These are phyloP conservation scores for Parathielavia hyrcaniae DNA, from an alignment of 495 filamentous ascomycete species.

Conservation along the genomic window DNA sequence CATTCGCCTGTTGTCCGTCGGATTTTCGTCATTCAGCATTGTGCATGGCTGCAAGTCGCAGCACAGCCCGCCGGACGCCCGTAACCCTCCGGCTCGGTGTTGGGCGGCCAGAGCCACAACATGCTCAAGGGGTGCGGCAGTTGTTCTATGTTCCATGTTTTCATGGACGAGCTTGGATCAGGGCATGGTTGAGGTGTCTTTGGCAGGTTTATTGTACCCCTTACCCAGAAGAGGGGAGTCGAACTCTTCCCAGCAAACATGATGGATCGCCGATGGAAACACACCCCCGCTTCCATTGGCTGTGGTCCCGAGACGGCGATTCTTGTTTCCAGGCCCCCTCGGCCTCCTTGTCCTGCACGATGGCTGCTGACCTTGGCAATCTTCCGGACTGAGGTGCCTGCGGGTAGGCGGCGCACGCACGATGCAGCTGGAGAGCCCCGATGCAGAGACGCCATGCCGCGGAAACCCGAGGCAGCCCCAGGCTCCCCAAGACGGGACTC, in stretches of 20 bases:
- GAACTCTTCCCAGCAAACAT: not conserved
- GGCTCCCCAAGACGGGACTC: not conserved
- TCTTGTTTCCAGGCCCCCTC: not conserved
- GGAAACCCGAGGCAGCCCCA: conserved; percentile 1
- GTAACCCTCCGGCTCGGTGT: conserved; percentile 1
- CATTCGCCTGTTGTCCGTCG: conserved; percentile 34
- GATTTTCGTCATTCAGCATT: conserved; percentile 32
- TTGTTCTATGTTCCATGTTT: not conserved
- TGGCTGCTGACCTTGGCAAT: conserved; percentile 12
- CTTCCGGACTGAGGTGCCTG: not conserved
- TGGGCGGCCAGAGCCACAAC: conserved; percentile 18
- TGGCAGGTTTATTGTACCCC: not conserved
- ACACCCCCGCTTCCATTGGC: conserved; percentile 13
- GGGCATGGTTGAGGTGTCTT: not conserved
- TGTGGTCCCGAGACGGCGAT: not conserved
- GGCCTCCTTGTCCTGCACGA: not conserved
- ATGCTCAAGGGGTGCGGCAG: not conserved
- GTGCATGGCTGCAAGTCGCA: conserved; percentile 40
- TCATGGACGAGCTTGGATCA: no score
- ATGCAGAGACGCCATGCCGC: conserved; percentile 6
- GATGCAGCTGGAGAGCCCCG: no score
- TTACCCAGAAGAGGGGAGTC: not conserved
- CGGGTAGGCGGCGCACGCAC: not conserved
- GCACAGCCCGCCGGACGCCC: conserved; percentile 30
- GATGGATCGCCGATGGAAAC: no score